These are phyloP conservation scores for Diaporthe capsici DNA, from an alignment of 2,329 filamentous ascomycete genomes.

Conservation along the genomic window DNA sequence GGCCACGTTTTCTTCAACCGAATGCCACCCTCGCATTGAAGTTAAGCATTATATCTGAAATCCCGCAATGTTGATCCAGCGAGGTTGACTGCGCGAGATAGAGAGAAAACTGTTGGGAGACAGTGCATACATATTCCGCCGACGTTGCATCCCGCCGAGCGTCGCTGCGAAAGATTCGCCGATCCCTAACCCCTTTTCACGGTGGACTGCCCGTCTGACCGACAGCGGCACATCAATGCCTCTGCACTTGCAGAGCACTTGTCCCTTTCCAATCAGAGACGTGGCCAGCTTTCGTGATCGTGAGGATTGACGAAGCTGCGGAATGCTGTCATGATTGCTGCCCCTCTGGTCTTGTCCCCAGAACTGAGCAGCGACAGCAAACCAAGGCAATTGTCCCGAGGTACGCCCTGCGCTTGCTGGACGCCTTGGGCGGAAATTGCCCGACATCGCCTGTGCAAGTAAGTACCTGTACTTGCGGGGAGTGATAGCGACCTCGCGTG, in stretches of 20 bases:
- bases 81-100: not conserved
- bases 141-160: constrained; percentile 33
- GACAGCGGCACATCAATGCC: not conserved
- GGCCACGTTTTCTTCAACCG: not conserved
- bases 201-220: not conserved
- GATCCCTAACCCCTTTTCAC: constrained; percentile 36
- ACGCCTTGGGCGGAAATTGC: constrained; percentile 32
- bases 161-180: constrained; percentile 33
- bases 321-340: not conserved
- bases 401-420: not conserved
- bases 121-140: not conserved
- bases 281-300: not conserved
- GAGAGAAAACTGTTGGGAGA: constrained; percentile 30
- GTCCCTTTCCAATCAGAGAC: not conserved
- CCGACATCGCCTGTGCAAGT: constrained; percentile 30
- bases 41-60: constrained; percentile 13
- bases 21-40: constrained; percentile 10
- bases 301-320: not conserved
- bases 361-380: not conserved
- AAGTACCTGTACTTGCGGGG: constrained; percentile 34
- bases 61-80: constrained; percentile 5
- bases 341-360: not conserved
- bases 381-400: not conserved
- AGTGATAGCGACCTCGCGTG: not conserved
- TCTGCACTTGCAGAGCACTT: constrained; percentile 10